Percentiles rank a stretch among this genome's conserved stretches.
These are phyloP conservation scores for Haplographium delicatum DNA, from an alignment of 495 filamentous ascomycete species.

Conservation along the genomic window DNA sequence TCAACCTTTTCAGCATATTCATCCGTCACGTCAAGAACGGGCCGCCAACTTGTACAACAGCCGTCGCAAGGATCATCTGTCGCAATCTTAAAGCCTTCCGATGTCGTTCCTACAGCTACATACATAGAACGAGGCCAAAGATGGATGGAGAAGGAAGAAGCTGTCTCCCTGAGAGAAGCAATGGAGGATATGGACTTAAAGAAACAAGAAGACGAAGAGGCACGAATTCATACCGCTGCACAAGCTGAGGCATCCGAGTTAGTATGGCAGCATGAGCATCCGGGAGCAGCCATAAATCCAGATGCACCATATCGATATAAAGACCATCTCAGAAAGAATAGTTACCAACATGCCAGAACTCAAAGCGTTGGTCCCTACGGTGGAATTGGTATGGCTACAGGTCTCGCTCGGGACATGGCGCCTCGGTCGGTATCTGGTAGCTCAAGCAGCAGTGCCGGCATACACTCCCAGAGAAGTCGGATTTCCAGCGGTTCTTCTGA, in stretches of 20 bases:
- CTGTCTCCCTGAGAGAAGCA: conserved; percentile 67
- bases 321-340: conserved; percentile 54
- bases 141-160: conserved; percentile 86
- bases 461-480: conserved; percentile 16
- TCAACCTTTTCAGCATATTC: conserved; percentile 30
- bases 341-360: conserved; percentile 56
- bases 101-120: conserved; percentile 50
- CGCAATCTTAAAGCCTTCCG: conserved; percentile 31
- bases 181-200: conserved; percentile 70
- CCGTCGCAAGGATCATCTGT: conserved; percentile 19
- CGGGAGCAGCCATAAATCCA: conserved; percentile 46
- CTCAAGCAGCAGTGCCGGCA: conserved; percentile 39
- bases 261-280: conserved; percentile 78
- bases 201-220: conserved; percentile 51
- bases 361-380: conserved; percentile 50
- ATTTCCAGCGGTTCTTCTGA: conserved; percentile 23
- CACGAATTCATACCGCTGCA: conserved; percentile 64
- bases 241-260: conserved; percentile 83
- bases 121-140: conserved; percentile 78
- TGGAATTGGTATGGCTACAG: conserved; percentile 39
- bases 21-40: conserved; percentile 25
- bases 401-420: conserved; percentile 40
- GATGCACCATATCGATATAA: conserved; percentile 49
- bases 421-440: conserved; percentile 44
- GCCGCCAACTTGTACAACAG: conserved; percentile 42